phyloP scores from a whole-genome alignment of 2,329 filamentous ascomycete genomes.

The Elsinoe perseae region DNA sequence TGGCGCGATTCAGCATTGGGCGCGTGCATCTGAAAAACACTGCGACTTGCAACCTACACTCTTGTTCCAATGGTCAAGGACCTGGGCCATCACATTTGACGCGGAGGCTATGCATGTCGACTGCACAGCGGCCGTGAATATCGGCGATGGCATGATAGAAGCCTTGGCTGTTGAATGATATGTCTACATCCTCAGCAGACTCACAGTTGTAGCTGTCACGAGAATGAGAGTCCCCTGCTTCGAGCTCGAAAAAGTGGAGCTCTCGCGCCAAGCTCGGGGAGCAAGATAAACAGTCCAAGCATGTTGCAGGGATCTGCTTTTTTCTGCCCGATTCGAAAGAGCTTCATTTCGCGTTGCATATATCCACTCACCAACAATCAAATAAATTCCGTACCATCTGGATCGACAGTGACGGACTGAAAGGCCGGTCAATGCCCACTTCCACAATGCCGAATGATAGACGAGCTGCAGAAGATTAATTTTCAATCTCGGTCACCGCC shows the following conservation, averaged over 20 bases:
- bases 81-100: conserved; percentile 67
- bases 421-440: background rate
- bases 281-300: background rate
- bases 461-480: background rate
- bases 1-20: conserved; percentile 19
- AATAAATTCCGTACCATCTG: background rate
- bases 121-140: conserved; percentile 56
- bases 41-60: conserved; percentile 1
- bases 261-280: background rate
- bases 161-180: background rate
- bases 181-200: background rate
- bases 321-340: background rate
- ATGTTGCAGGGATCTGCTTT: background rate
- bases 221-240: no score
- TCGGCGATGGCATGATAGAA: conserved; percentile 40
- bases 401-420: background rate
- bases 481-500: background rate
- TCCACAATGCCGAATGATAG: background rate
- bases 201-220: no score
- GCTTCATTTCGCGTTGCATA: background rate
- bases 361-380: background rate
- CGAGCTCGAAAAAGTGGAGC: background rate
- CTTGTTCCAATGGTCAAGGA: conserved; percentile 39
- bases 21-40: background rate
- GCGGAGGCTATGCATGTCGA: conserved; percentile 56